A percentile compares a stretch with the other conserved stretches of the same genome.
These are phyloP conservation scores for Fusarium chlamydosporum DNA, from an alignment of 2,329 filamentous ascomycete species.

Conservation along the genomic window DNA sequence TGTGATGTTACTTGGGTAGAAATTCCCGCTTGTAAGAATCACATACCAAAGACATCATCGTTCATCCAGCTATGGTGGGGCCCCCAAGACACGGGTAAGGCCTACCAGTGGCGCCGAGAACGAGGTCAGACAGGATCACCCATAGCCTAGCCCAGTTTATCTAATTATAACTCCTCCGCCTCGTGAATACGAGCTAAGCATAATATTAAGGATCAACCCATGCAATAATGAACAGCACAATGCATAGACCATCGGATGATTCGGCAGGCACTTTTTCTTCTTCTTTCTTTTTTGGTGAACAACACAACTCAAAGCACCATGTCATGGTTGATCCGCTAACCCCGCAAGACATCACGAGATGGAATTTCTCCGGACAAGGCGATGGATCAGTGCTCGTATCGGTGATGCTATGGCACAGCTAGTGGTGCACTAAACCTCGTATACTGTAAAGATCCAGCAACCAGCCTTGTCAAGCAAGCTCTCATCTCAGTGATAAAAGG, in stretches of 20 bases:
- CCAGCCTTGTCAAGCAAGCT: not conserved
- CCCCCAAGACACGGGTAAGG: not conserved
- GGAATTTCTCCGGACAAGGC: conserved; percentile 8
- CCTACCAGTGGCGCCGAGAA: conserved; percentile 5
- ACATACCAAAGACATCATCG: not conserved
- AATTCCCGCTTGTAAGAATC: not conserved
- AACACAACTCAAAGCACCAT: not conserved
- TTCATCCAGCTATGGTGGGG: not conserved
- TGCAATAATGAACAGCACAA: conserved; percentile 11
- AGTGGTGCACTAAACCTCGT: conserved; percentile 20
- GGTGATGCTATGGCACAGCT: conserved; percentile 21
- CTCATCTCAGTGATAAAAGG: conserved; percentile 5
- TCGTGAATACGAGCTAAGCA: conserved; percentile 25
- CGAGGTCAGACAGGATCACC: conserved; percentile 6
- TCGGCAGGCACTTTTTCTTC: not conserved
- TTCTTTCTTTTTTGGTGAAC: not conserved
- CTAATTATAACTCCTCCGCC: conserved; percentile 15
- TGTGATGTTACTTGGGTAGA: not conserved
- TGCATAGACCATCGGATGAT: conserved; percentile 1
- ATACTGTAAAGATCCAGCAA: conserved; percentile 3
- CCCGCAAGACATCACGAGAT: conserved; percentile 21
- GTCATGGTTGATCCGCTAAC: not conserved
- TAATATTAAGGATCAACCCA: conserved; percentile 11
- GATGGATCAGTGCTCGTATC: conserved; percentile 17
- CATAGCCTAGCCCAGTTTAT: conserved; percentile 8